Conservation (phyloP, 345 rosid species). For the Eucalyptus marginata region DNA sequence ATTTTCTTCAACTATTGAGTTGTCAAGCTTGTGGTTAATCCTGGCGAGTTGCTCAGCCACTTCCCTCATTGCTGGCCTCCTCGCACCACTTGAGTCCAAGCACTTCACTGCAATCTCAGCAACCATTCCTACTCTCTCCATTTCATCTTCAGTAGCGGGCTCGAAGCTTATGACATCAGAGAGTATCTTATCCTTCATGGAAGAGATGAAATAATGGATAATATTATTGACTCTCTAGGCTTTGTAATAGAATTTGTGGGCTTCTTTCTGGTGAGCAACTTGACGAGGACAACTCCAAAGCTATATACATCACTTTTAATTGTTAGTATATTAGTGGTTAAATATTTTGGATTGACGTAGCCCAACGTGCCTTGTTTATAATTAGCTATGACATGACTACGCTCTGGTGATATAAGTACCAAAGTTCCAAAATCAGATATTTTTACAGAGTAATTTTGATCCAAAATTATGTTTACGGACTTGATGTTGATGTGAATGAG, state of each 20-base stretch:
- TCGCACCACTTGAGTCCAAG: background rate
- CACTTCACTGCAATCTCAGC: background rate
- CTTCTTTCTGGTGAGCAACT: background rate
- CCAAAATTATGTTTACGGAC: background rate
- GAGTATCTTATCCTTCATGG: too few relatives aligned
- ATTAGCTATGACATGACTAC: background rate
- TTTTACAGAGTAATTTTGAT: too few relatives aligned
- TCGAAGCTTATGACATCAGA: background rate
- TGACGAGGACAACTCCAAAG: background rate
- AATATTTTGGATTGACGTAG: background rate
- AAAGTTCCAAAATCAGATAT: background rate
- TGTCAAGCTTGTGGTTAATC: background rate
- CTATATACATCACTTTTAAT: background rate
- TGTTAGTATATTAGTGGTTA: background rate
- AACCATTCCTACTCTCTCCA: background rate
- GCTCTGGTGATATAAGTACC: background rate
- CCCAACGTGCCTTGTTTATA: background rate
- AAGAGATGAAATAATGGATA: too few relatives aligned
- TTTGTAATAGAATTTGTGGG: too few relatives aligned
- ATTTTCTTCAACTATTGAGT: background rate
- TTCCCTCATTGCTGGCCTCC: background rate
- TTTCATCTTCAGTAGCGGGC: background rate
- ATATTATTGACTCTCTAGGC: too few relatives aligned
- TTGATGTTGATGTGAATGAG: background rate
- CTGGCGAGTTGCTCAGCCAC: background rate